Conservation (phyloP, 306 rosid species). For the Cyclanthera cordifolia region DNA sequence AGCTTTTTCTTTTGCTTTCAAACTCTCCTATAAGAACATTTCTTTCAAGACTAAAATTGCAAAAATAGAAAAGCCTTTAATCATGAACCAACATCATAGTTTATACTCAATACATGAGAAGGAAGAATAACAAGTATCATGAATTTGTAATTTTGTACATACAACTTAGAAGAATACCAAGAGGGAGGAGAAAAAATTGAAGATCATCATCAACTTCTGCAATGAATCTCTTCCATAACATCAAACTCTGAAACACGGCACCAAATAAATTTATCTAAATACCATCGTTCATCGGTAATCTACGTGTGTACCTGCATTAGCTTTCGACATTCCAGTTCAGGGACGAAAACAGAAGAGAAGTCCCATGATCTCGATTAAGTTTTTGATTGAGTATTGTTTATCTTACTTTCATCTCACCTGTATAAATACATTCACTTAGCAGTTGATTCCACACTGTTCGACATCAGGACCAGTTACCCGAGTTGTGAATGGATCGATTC, state of each 20-base stretch:
- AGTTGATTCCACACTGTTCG: conserved; percentile 86
- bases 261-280: conserved; percentile 2
- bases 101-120: conserved; percentile 3
- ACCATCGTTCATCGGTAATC: background rate
- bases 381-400: background rate
- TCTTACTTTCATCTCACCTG: conserved; percentile 1
- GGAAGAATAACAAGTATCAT: background rate
- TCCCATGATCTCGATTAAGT: background rate
- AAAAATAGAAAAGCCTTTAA: background rate
- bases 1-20: background rate
- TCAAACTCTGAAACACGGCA: conserved; percentile 9
- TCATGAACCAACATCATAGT: background rate
- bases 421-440: conserved; percentile 24
- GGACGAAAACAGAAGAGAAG: background rate
- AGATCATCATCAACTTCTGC: conserved; percentile 9
- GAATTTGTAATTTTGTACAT: conserved; percentile 14
- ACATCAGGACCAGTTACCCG: conserved; percentile 83
- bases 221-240: conserved; percentile 1
- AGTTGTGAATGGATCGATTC: conserved; percentile 78
- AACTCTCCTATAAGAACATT: background rate
- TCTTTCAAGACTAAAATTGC: background rate
- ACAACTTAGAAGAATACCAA: background rate
- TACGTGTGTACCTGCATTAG: background rate
- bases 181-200: background rate
- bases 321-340: background rate